Base-by-base conservation (phyloP, 768 basidiomycete genomes). In the Termitomyces sp. region DNA sequence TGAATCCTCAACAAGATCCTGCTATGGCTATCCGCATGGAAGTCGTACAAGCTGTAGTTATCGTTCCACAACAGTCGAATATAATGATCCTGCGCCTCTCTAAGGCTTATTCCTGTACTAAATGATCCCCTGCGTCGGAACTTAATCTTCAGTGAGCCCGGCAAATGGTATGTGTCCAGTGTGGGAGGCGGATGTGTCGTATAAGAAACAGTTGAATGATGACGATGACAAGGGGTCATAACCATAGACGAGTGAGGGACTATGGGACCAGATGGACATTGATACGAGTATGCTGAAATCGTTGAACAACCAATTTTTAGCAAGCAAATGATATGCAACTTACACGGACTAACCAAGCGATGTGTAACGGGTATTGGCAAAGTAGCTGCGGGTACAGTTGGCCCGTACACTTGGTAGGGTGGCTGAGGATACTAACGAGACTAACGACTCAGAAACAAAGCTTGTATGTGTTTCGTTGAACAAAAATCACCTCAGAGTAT, bases 91-190 rank as follows among this genome's bases (percentile, higher is more conserved):
- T 88, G 86, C 16, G 88, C 88, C 69, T 88, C 87, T 20, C 79
- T 79, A 20, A 90, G 78, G 40, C 78, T 83, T 62, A 90, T 79
- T 7, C 88, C 88, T 22, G 81, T 76, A 52, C 78, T 72, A 66
- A 87, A 81, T 13, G 83, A 75, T 11, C 85, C 86, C 74, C 86
- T 89, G 67, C 84, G 82, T 71, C 86, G 88, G 73, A 90, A 90
- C 67, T 86, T 88, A 58, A 90, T 74, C 54, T 82, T 73, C 41
- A 78, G 71, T 28, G 79, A 74, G 62, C 77, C 79, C 14, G 79
- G 74, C 26, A 76, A 74, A 22, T 77, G 79, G 66, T 78, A 81
- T n/a, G 72, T 66, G 56, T 83, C 76, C 54, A 76, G 64, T 7
- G 67, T 65, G 36, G 71, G 36, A 28, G 56, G 66, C 14, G 76